Base-by-base conservation (phyloP, 345 rosid species). In the Hibiscus tridactylites region DNA sequence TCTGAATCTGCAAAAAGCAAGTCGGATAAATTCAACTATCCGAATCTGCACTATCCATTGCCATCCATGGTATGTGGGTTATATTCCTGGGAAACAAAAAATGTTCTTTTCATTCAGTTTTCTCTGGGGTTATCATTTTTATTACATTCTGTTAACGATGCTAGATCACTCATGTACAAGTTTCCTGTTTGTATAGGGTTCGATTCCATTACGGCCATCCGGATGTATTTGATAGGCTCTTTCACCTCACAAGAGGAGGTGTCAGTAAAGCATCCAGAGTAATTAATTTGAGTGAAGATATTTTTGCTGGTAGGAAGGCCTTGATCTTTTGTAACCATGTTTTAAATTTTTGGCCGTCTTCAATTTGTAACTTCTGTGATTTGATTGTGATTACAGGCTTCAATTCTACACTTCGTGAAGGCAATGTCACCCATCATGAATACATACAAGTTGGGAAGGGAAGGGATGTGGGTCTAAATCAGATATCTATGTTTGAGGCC, bases 151-250 rank as follows among this genome's bases (percentile, higher is more conserved):
- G 4, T n/a, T 28, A 42, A 19, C 10, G 4, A 12, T 71, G 31
- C 21, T 21, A 7, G 15, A 28, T 42, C 16, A 56, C 31, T 35
- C n/a, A 19, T 56, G 21, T 28, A 46, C 13, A 31, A 16, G 65
- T 33, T 61, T 71, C 50, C 12, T 65, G 59, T 10, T 54, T 21
- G 61, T 75, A 56, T 72, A 96, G 99, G 93, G 99, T 96, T 61
- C 98, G 99, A 65, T 96, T 96, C 80, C 99, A 96, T 74, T 96
- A 96, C 82, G 99, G 98, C 70, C 99, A 96, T 82, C 99, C 99
- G 1, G 99, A 96, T 88, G 97, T 96, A 46, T 96, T 96, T 65
- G 99, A 96, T 80, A 86, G 99, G 85, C 89, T 96, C 31, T 96
- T 96, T 83, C 99, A 96, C 80, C 91, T 96, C 44, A 91, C 96